Conservation (phyloP, 2,329 filamentous ascomycete genomes). For the Coniochaeta sp. region DNA sequence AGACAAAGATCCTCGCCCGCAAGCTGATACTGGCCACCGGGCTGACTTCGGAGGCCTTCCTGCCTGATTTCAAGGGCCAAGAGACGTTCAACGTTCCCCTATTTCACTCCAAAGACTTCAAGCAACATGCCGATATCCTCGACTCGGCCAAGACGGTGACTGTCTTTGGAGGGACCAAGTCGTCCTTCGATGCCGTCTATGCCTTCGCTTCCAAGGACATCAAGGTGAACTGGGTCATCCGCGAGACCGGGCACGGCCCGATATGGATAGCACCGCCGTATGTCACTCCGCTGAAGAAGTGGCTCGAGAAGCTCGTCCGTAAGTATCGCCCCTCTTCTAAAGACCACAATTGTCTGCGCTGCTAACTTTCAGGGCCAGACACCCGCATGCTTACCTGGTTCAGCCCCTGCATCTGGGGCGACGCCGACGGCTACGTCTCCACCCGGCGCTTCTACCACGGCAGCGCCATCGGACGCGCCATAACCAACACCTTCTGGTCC, state of each 20-base stretch:
- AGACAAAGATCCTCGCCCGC: slow-evolving; percentile 25
- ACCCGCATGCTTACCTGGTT: slow-evolving; percentile 67
- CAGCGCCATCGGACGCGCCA: slow-evolving; percentile 45
- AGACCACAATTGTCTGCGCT: no score
- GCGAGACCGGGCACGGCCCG: slow-evolving; percentile 48
- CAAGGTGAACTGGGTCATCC: slow-evolving; percentile 53
- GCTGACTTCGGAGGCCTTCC: slow-evolving; percentile 39
- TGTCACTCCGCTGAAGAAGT: slow-evolving; percentile 60
- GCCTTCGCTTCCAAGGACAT: slow-evolving; percentile 47
- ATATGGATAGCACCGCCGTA: slow-evolving; percentile 50
- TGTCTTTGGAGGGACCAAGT: slow-evolving; percentile 57
- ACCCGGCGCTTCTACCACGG: slow-evolving; percentile 49
- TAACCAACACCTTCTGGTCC: slow-evolving; percentile 51
- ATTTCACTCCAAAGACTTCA: slow-evolving; percentile 43
- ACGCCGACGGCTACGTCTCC: slow-evolving; percentile 49
- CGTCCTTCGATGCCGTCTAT: slow-evolving; percentile 58
- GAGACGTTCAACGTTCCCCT: slow-evolving; percentile 36
- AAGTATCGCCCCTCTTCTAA: slow-evolving; percentile 9
- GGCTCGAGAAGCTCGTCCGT: slow-evolving; percentile 60
- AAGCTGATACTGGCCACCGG: slow-evolving; percentile 50
- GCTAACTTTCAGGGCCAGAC: slow-evolving; percentile 18
- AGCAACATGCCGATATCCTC: slow-evolving; percentile 29
- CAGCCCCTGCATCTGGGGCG: slow-evolving; percentile 66
- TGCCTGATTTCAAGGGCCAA: slow-evolving; percentile 38
- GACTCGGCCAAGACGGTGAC: slow-evolving; percentile 35